Evolutionary conservation across 495 filamentous ascomycete species (phyloP).

Genomic region (Paragyromitra xinjiangensis): DNA sequence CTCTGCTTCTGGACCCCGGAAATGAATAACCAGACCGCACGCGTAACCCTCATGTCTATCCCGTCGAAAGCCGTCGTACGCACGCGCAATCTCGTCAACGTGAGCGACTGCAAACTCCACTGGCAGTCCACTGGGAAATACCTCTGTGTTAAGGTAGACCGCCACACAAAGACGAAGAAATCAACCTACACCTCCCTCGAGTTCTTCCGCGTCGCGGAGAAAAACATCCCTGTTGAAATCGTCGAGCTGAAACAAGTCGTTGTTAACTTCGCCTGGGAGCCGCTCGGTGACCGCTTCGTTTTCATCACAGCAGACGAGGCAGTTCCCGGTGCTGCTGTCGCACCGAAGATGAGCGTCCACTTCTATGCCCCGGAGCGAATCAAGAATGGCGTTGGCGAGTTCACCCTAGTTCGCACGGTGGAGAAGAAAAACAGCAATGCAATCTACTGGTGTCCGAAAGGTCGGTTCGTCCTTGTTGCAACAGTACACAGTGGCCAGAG

Average conservation of each 20-base stretch:
- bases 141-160: constrained; percentile 97
- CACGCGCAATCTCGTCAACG: constrained; percentile 95
- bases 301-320: constrained; percentile 94
- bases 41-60: constrained; percentile 94
- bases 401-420: constrained; percentile 89
- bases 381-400: constrained; percentile 87
- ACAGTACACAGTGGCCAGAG: constrained; percentile 90
- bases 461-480: constrained; percentile 90
- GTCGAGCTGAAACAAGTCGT: constrained; percentile 98
- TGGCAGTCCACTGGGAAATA: constrained; percentile 96
- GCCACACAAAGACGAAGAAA: constrained; percentile 99
- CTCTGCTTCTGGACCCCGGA: constrained; percentile 99
- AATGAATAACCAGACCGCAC: constrained; percentile 97
- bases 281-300: constrained; percentile 95
- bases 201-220: constrained; percentile 95
- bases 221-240: constrained; percentile 97
- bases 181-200: constrained; percentile 94
- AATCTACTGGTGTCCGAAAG: constrained; percentile 99
- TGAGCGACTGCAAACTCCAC: constrained; percentile 93
- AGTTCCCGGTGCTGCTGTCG: constrained; percentile 75
- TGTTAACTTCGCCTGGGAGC: constrained; percentile 99
- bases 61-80: constrained; percentile 92
- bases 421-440: constrained; percentile 99
- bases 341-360: constrained; percentile 91
- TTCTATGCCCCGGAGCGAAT: constrained; percentile 96